Base-by-base conservation (phyloP, 768 basidiomycete species). In the Artomyces pyxidatus region DNA sequence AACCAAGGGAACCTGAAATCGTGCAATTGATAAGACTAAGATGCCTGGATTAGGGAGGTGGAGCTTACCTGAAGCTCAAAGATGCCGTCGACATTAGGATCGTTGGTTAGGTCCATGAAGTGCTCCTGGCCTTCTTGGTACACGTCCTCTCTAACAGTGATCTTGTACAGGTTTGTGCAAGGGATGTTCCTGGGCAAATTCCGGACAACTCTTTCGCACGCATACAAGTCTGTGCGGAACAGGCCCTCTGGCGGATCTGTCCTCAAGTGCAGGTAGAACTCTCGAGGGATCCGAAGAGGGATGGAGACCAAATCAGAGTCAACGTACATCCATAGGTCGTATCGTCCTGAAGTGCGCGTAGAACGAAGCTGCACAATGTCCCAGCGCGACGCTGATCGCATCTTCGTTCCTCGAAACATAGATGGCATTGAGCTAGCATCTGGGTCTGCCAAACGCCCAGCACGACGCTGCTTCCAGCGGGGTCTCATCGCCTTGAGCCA, bases 201-300 rank as follows among this genome's bases (percentile, higher is more conserved):
- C 16, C 87, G 74, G 1, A 77, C 77, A 11, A 92, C 85, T 51
- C 84, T 80, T 52, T 89, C 83, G 52, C 72, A 72, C 12, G 77
- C 65, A 61, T 95, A 95, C 56, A 75, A 71, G 32, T 83, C 78
- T 3, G 76, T 70, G 28, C 71, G 78, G 66, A 94, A 94, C 23
- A 83, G 66, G 3, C 73, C 75, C n/a, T 76, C 70, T n/a, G 71
- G 73, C 0, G 83, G 73, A 0, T 82, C 72, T 19, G 75, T 76
- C 63, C 92, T 84, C 49, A 95, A 73, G 61, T 97, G 94, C 50
- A 98, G 73, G 65, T 95, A 97, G 65, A 98, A 96, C 59, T 94
- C 83, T 29, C 95, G 80, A 3, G 89, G 84, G 38, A 99, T 83
- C 2, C 92, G 81, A 16, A 99, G 72, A 12, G 87, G 81, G 21